A percentile compares a stretch with the other conserved stretches of the same genome.
Evolutionary conservation across 2,329 filamentous ascomycete genomes (phyloP).

Genomic region (Corniculantispora saksenae): DNA sequence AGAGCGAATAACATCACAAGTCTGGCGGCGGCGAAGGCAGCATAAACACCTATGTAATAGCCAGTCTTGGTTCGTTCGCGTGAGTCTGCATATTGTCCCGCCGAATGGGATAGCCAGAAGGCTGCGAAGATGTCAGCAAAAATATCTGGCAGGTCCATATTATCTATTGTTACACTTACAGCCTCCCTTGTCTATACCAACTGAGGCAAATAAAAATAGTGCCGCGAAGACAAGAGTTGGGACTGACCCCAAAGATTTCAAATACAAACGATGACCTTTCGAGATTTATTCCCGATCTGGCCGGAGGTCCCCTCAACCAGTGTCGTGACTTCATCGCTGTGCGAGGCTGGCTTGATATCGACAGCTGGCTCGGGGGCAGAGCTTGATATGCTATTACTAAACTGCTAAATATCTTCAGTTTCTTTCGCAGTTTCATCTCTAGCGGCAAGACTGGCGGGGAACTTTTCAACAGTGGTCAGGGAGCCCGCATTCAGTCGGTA

Average conservation of each 20-base stretch:
- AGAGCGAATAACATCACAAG: not conserved
- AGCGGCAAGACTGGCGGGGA: not conserved
- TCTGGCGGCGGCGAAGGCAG: not conserved
- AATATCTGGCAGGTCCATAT: not conserved
- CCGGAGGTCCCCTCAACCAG: not conserved
- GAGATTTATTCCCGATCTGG: not conserved
- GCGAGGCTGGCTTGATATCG: too few relatives aligned
- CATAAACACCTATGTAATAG: slow-evolving; percentile 6
- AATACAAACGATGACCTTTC: not conserved
- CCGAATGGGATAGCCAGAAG: slow-evolving; percentile 4
- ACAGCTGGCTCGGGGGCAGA: not conserved
- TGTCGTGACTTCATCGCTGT: too few relatives aligned
- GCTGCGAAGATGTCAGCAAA: not conserved
- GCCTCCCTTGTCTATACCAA: not conserved
- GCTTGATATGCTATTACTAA: too few relatives aligned
- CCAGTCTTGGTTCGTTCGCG: not conserved
- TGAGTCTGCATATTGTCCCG: not conserved
- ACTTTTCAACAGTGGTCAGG: not conserved
- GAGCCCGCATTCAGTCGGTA: not conserved
- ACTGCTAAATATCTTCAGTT: not conserved
- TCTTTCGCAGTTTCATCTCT: not conserved
- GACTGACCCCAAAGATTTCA: not conserved
- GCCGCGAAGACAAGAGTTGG: not conserved
- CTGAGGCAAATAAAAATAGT: not conserved
- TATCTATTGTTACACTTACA: not conserved